Evolutionary conservation across 345 rosid genomes (phyloP), one percentile per base, ranked within the genome.

Genomic region (Eucalyptus brandiana): DNA sequence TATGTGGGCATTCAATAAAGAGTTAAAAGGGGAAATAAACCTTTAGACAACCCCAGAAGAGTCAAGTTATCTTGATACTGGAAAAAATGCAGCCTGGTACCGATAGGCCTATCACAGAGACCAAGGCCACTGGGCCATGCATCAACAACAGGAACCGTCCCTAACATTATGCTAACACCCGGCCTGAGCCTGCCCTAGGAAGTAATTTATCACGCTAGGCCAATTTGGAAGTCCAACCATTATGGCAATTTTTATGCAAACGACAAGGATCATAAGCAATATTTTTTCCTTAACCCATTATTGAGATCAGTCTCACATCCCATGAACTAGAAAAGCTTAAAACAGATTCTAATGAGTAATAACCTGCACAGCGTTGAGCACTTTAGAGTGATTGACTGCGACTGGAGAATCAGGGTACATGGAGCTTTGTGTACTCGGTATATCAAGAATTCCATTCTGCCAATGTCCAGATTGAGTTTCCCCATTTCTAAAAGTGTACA

Each of bases 401-500:
- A 97, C 93, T 37, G 97, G 92, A 86, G 97, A 96, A n/a, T 92
- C 94, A 9, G 97, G 94, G 90, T 90, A 90, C 40, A 92, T 88
- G 6, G 94, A 90, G 90, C 89, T 95, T 92, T 97, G 98, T 18
- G 98, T 96, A 90, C 98, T 97, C 58, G 97, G 98, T 88, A 96
- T 93, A 91, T 95, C 95, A 47, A 97, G 98, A 90, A 94, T 91
- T 49, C 99, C 99, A 92, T 95, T 96, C 89, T 95, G 95, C 99
- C 99, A 97, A 92, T 97, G 99, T 90, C 99, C 99, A 15, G 99
- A 93, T 90, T 97, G 98, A 67, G 97, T 94, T 91, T 97, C 99
- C 89, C 99, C 98, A 92, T 96, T 97, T 92, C 98, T 94, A 92
- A 97, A 97, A 6, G 98, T 95, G 91, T 97, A 97, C 99, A 95